Base-by-base conservation (phyloP, 768 basidiomycete genomes). In the Astraeus odoratus region DNA sequence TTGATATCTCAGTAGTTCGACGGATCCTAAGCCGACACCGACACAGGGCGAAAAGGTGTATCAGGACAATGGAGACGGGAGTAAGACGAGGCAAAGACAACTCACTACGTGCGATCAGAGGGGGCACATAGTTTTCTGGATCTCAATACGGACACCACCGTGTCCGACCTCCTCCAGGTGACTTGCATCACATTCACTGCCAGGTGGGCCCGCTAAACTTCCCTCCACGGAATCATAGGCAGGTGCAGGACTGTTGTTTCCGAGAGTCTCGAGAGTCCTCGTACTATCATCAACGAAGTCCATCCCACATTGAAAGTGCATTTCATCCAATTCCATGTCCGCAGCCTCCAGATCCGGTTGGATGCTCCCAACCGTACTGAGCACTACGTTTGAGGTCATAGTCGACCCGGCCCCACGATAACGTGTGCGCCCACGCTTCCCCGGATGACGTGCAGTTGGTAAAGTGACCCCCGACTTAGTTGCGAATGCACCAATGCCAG, bases 321-420 rank as follows among this genome's bases (percentile, higher is more conserved):
- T 75, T 33, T 78, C 75, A 39, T 81, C 76, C 66, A 79, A 65
- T 53, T 81, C 80, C 10, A 73, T 71, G 4, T 75, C 66, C 52
- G 77, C 75, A 18, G 67, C 76, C 47, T 76, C 74, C 51, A 72
- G 60, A 42, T 71, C 68, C 44, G 77, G 75, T 10, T 73, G 73
- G 27, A 80, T 75, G 53, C 73, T 81, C 27, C 80, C 80, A 19
- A 83, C 65, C 3, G 80, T 81, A 33, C 78, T 81, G 40, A 83
- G 67, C 51, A 82, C 72, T 37, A 83, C 69, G 43, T 80, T 80
- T 13, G 80, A 81, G 52, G 76, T 72, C 39, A 77, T 70, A n/a
- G 72, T 72, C 36, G 76, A 76, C 24, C 71, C 68, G 8, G 71
- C 61, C 13, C 74, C 77, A 5, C 12, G 80, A 74, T 47, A 79